A percentile compares a stretch with the other conserved stretches of the same genome.
phyloP scores from a whole-genome alignment of 163 green algal genomes.

The Trebouxiophyceae sp. region DNA sequence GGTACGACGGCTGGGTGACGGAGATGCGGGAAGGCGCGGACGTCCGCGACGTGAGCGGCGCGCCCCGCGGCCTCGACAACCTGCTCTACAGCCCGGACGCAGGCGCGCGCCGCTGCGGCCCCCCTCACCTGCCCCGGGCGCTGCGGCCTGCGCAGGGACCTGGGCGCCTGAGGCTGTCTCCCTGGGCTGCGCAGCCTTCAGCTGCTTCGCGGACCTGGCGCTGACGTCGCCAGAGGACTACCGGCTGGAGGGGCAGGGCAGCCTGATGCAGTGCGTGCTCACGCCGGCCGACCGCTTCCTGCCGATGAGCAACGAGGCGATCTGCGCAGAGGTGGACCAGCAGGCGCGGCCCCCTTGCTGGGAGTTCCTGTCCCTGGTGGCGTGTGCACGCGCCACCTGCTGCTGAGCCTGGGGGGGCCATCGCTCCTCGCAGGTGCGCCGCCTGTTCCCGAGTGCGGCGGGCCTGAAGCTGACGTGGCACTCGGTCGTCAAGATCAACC shows the following conservation, averaged over 20 bases:
- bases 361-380: background rate
- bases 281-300: conserved; percentile 93
- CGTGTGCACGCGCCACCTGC: background rate
- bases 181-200: conserved; percentile 67
- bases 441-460: conserved; percentile 82
- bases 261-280: conserved; percentile 74
- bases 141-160: too few relatives aligned
- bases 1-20: conserved; percentile 94
- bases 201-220: conserved; percentile 94
- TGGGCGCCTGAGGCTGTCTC: too few relatives aligned
- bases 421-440: conserved; percentile 67
- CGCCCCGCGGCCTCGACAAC: conserved; percentile 76
- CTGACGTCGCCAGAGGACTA: conserved; percentile 79
- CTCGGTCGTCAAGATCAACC: conserved; percentile 91
- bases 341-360: conserved; percentile 45
- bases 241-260: conserved; percentile 55
- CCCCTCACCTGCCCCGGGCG: too few relatives aligned
- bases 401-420: too few relatives aligned
- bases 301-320: conserved; percentile 83
- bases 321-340: conserved; percentile 71
- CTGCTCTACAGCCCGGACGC: conserved; percentile 89
- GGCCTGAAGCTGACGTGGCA: conserved; percentile 72
- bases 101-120: background rate
- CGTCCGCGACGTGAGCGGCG: conserved; percentile 14
- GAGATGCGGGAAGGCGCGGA: conserved; percentile 67